These are phyloP conservation scores for Somion occarium DNA, from an alignment of 1,284 basidiomycete species.

Conservation along the genomic window DNA sequence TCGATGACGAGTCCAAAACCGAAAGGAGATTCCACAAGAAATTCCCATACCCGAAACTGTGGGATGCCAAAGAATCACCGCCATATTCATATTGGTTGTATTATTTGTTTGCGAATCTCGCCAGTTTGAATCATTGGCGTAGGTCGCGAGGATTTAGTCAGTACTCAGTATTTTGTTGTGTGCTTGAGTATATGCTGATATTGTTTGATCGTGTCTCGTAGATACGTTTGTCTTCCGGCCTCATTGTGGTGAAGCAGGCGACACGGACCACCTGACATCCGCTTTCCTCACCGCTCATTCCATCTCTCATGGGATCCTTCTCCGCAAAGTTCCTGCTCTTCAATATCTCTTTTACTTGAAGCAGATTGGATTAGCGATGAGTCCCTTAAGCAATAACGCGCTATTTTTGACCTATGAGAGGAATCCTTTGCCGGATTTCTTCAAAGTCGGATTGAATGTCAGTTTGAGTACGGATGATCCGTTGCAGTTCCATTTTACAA, in stretches of 20 bases:
- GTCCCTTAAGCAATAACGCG: constrained; percentile 96
- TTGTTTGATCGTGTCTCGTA: constrained; percentile 32
- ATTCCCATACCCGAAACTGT: constrained; percentile 90
- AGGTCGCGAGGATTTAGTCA: constrained; percentile 85
- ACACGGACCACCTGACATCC: constrained; percentile 95
- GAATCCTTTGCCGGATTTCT: constrained; percentile 96
- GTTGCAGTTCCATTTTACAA: constrained; percentile 94
- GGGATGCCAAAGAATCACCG: constrained; percentile 88
- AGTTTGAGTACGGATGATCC: constrained; percentile 97
- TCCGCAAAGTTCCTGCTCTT: constrained; percentile 94
- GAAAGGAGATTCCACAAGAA: constrained; percentile 93
- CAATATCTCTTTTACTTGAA: constrained; percentile 95
- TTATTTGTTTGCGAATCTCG: constrained; percentile 97
- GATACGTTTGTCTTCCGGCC: constrained; percentile 97
- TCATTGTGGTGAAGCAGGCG: constrained; percentile 97
- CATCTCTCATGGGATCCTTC: constrained; percentile 96
- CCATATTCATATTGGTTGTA: constrained; percentile 97
- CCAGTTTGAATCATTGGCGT: constrained; percentile 93
- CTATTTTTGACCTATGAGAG: constrained; percentile 96
- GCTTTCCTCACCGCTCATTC: constrained; percentile 96
- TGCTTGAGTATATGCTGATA: neutral
- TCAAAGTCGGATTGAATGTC: constrained; percentile 95
- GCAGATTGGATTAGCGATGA: constrained; percentile 98
- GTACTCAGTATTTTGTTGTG: constrained; percentile 25
- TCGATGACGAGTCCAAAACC: constrained; percentile 96